Evolutionary conservation across 75 land plant genomes (phyloP).

Genomic region (Isoetes taiwanensis): DNA sequence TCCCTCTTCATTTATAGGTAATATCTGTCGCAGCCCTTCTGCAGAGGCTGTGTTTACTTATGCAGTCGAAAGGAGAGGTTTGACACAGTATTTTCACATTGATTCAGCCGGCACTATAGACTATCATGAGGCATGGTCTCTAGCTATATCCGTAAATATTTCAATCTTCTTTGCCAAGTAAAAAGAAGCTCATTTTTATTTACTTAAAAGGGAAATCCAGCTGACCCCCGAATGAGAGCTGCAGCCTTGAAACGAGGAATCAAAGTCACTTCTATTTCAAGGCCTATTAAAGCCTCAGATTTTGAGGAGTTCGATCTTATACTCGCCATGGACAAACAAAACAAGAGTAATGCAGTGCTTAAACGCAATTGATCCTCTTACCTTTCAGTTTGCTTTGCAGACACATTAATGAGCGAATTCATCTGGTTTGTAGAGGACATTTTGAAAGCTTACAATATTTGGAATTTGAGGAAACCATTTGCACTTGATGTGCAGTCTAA

Average conservation of each 20-base stretch:
- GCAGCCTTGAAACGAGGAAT: conserved; percentile 74
- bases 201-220: conserved; percentile 88
- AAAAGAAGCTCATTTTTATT: too few relatives aligned
- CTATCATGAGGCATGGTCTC: conserved; percentile 66
- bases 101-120: conserved; percentile 98
- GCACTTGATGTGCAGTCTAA: conserved; percentile 57
- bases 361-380: too few relatives aligned
- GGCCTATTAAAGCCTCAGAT: conserved; percentile 88
- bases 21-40: conserved; percentile 95
- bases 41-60: conserved; percentile 91
- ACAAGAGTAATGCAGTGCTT: conserved; percentile 83
- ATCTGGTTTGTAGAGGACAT: conserved; percentile 57
- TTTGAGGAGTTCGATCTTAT: conserved; percentile 88
- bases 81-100: conserved; percentile 49
- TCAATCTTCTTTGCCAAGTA: too few relatives aligned
- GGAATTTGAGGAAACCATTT: conserved; percentile 42
- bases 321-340: conserved; percentile 93
- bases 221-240: conserved; percentile 92
- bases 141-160: too few relatives aligned
- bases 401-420: too few relatives aligned
- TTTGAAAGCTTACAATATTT: conserved; percentile 53
- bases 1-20: conserved; percentile 29
- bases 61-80: conserved; percentile 46
- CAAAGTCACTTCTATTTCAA: conserved; percentile 78
- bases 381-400: too few relatives aligned